Evolutionary conservation across 139 green algal genomes (phyloP).

Genomic region (Raphidocelis subcapitata): DNA sequence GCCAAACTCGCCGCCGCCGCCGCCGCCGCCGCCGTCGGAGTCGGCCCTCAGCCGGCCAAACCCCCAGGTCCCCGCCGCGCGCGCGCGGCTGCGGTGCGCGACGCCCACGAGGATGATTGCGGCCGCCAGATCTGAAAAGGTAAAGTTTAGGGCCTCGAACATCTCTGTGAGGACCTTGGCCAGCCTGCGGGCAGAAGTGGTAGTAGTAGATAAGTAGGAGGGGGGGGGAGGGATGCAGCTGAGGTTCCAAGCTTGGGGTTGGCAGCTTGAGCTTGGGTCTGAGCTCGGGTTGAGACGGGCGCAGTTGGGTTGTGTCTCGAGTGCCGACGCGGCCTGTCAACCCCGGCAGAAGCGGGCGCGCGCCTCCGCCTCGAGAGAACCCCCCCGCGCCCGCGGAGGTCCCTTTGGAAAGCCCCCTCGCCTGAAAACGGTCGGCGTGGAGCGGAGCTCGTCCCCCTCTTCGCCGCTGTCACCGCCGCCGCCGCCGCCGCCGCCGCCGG

Average conservation of each 20-base stretch:
- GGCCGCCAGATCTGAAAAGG: slow-evolving; percentile 27
- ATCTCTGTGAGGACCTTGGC: slow-evolving; percentile 11
- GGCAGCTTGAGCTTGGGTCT: background rate
- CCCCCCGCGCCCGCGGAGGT: no score
- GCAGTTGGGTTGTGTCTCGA: no score
- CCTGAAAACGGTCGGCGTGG: no score
- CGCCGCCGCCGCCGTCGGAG: background rate
- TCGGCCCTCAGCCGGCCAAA: background rate
- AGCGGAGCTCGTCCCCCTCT: no score
- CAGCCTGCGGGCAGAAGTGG: slow-evolving; percentile 4
- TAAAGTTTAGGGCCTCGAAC: slow-evolving; percentile 34
- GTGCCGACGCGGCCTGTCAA: no score
- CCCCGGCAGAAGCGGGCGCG: no score
- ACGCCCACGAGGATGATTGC: slow-evolving; percentile 30
- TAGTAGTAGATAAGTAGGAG: background rate
- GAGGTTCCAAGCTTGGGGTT: background rate
- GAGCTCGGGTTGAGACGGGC: no score
- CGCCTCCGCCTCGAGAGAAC: no score
- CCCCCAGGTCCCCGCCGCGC: background rate
- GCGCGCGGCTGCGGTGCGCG: slow-evolving; percentile 22
- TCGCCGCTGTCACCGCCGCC: no score
- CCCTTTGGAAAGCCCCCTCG: no score
- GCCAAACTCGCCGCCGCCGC: background rate
- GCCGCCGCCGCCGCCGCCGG: no score
- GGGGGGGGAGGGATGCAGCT: background rate